Evolutionary conservation across 2,329 filamentous ascomycete species (phyloP).

Genomic region (Zelopaecilomyces penicillatus): DNA sequence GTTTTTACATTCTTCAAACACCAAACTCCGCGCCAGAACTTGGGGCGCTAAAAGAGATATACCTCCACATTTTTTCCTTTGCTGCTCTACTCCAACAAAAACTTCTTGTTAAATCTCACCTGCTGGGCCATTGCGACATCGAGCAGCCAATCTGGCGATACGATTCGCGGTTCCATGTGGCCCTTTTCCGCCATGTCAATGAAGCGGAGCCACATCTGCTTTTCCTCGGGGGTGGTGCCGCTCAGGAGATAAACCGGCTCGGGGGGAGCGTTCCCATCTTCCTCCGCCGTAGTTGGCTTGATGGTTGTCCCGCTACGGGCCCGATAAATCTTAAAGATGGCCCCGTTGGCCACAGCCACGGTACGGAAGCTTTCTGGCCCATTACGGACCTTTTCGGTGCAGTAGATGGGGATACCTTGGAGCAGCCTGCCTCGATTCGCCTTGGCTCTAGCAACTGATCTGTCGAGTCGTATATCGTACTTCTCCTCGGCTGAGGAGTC

Average conservation of each 20-base stretch:
- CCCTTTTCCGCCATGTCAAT: constrained; percentile 67
- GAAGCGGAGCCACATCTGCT: constrained; percentile 71
- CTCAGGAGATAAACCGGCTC: constrained; percentile 80
- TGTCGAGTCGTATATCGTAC: constrained; percentile 59
- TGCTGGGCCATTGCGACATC: constrained; percentile 85
- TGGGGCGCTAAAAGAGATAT: background rate
- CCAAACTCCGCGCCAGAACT: too few species aligned
- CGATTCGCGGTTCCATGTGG: constrained; percentile 72
- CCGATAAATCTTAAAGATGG: constrained; percentile 68
- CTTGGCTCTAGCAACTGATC: constrained; percentile 62
- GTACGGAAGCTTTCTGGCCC: constrained; percentile 76
- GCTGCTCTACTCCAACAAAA: constrained; percentile 33
- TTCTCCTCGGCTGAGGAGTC: constrained; percentile 67
- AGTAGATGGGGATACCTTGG: constrained; percentile 70
- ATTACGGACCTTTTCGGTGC: constrained; percentile 69
- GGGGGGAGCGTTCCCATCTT: constrained; percentile 50
- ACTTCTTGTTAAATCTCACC: constrained; percentile 57
- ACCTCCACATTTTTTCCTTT: background rate
- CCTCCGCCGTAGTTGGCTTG: constrained; percentile 55
- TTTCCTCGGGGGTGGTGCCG: constrained; percentile 57
- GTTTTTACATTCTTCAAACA: constrained; percentile 6
- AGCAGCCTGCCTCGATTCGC: constrained; percentile 71
- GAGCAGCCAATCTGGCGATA: constrained; percentile 81
- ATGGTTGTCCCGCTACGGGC: constrained; percentile 63
- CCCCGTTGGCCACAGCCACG: constrained; percentile 85